A percentile compares a stretch with the other conserved stretches of the same genome.
These are phyloP conservation scores for Schrenkiella parvula DNA, from an alignment of 345 rosid species.

Conservation along the genomic window DNA sequence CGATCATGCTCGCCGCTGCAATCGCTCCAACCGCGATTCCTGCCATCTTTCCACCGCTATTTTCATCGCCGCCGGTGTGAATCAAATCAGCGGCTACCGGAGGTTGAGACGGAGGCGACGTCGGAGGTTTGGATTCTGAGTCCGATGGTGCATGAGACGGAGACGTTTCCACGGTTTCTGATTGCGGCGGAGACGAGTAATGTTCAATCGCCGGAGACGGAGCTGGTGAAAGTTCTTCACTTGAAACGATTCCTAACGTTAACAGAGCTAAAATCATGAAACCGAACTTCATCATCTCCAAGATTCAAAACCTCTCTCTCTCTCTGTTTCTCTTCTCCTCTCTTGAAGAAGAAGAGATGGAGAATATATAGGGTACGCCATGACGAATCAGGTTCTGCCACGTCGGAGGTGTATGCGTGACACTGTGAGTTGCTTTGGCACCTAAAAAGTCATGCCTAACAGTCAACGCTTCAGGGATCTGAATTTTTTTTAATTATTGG, in stretches of 20 bases:
- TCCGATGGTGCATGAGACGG: constrained; percentile 8
- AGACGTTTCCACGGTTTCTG: neutral
- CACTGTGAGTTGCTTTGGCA: constrained; percentile 1
- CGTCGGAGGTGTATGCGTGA: neutral
- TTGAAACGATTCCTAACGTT: neutral
- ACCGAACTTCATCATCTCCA: neutral
- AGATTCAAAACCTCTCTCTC: neutral
- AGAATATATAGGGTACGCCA: neutral
- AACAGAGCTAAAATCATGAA: neutral
- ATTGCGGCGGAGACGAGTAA: neutral
- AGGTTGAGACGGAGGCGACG: constrained; percentile 24
- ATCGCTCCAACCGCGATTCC: constrained; percentile 54
- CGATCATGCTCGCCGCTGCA: constrained; percentile 45
- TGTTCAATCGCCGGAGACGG: neutral
- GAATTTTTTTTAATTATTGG: too few relatives aligned
- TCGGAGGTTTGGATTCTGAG: neutral
- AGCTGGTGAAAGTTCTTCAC: constrained; percentile 5
- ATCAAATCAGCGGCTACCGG: constrained; percentile 38
- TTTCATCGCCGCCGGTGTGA: constrained; percentile 26
- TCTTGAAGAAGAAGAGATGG: neutral
- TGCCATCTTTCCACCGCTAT: constrained; percentile 54
- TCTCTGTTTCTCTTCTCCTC: too few relatives aligned
- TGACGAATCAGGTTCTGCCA: neutral
- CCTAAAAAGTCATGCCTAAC: too few relatives aligned
- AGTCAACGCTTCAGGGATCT: constrained; percentile 22